Evolutionary conservation across 805 yeast genomes (phyloP), one percentile per base, ranked within the genome.

Genomic region (Wickerhamia fluorescens): DNA sequence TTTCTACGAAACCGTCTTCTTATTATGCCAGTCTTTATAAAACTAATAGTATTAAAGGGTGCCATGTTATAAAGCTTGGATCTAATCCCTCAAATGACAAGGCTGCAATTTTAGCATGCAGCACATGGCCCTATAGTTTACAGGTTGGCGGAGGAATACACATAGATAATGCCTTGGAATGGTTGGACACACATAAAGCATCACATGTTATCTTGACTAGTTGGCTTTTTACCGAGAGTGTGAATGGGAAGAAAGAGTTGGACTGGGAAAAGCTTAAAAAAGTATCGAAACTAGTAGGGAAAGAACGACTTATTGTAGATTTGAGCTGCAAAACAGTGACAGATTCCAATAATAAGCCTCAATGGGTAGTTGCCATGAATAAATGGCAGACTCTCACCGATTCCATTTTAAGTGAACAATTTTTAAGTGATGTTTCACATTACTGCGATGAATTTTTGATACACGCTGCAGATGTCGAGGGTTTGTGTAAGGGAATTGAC

Each of bases 401-500:
- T 22, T 67, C 77, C 25, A 68, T 59, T 31, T 61, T 92, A 30
- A 63, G 62, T 27, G 51, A 54, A 28, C 71, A 68, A 15, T 69
- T 81, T 16, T 69, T 92, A 35, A 49, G 44, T 4, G 36, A 54
- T 26, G 65, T 92, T 22, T 56, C 78, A 6, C 32, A 62, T 27
- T 84, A 79, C 56, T 85, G 96, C 45, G 71, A 75, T 39, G 98
- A 92, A 57, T 84, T 89, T 47, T 60, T 92, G 30, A 79, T 92
- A 11, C 99, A 92, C 58, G 98, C 98, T 3, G 99, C 98, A 0
- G 98, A 92, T 55, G 97, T 92, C 3, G 99, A 92, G 56, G 99
- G 99, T 0, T 65, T 92, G 11, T 92, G 98, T 52, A 71, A 75
- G 23, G 99, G 99, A 1, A 83, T 92, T 19, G 99, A 92, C 47